Conservation (phyloP, 2,329 filamentous ascomycete genomes). For the Pseudocercospora cruenta region DNA sequence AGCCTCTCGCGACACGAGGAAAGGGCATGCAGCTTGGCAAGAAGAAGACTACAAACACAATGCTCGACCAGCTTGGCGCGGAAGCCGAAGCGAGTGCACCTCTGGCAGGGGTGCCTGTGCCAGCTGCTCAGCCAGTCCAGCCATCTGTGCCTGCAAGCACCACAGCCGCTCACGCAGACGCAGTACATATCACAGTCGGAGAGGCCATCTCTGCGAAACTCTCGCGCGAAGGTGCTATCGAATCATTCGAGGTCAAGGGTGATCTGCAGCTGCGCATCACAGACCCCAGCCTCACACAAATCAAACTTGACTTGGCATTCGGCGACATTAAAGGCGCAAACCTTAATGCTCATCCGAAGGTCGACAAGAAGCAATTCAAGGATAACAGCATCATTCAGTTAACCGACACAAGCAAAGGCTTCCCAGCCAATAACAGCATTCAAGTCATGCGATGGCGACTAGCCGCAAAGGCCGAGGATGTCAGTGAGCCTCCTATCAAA, state of each 20-base stretch:
- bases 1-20: conserved; percentile 75
- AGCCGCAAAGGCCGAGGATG: conserved; percentile 76
- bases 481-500: conserved; percentile 82
- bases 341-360: conserved; percentile 94
- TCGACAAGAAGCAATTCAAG: conserved; percentile 86
- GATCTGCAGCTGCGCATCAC: conserved; percentile 89
- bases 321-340: conserved; percentile 81
- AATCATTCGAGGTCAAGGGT: conserved; percentile 85
- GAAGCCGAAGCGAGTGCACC: conserved; percentile 76
- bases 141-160: conserved; percentile 57
- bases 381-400: conserved; percentile 84
- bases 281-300: conserved; percentile 84
- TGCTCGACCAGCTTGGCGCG: conserved; percentile 92
- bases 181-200: conserved; percentile 83
- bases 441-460: conserved; percentile 93
- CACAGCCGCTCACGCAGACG: conserved; percentile 74
- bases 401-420: conserved; percentile 82
- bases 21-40: conserved; percentile 99
- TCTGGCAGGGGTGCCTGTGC: conserved; percentile 61
- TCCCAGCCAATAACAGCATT: conserved; percentile 92
- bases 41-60: conserved; percentile 97
- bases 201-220: conserved; percentile 91
- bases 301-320: conserved; percentile 80
- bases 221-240: conserved; percentile 83
- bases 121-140: conserved; percentile 53